Evolutionary conservation across 495 filamentous ascomycete species (phyloP), one percentile per base, ranked within the genome.

Genomic region (Amorphotheca resinae): DNA sequence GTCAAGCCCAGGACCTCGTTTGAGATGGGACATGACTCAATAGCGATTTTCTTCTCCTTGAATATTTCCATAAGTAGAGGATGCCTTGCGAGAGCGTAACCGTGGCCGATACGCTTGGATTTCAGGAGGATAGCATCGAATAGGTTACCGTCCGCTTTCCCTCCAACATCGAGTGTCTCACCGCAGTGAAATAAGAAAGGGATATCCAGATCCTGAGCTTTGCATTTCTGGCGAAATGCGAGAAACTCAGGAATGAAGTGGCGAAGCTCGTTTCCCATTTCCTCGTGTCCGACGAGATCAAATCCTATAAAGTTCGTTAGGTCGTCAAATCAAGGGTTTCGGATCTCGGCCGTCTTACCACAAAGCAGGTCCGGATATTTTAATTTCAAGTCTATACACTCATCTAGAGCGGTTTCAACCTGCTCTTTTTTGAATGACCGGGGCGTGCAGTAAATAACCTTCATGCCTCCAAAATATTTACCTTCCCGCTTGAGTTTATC

Each of bases 101-200:
- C 91, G 49, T 95, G 87, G 0, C 89, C 89, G 22, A 98, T 89
- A 12, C 91, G 76, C 44, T 86, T 79, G 0, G 86, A 79, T 9
- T 80, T 79, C 8, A 96, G 73, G 6, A 93, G 64, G 15, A 95
- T 74, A 0, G 87, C 87, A 57, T 95, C 87, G 50, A 89, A 81
- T 2, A 95, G 71, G 52, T 95, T 95, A 23, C 81, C 73, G 50
- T 95, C 87, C 3, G 80, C 76, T n/a, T 70, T 66, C 41, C 73
- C 73, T 9, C 82, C 85, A 42, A 84, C 75, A 21, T 87, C 82
- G 0, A 91, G 72, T 16, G 79, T 85, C 62, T 95, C 87, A 22
- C 87, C 91, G 35, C 88, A 93, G 54, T 98, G 91, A 60, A 98
- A 91, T 50, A 91, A 77, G 60, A 95, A 93, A 0, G 91, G 91